Base-by-base conservation (phyloP, 768 basidiomycete species). In the Boletellus emodensis region DNA sequence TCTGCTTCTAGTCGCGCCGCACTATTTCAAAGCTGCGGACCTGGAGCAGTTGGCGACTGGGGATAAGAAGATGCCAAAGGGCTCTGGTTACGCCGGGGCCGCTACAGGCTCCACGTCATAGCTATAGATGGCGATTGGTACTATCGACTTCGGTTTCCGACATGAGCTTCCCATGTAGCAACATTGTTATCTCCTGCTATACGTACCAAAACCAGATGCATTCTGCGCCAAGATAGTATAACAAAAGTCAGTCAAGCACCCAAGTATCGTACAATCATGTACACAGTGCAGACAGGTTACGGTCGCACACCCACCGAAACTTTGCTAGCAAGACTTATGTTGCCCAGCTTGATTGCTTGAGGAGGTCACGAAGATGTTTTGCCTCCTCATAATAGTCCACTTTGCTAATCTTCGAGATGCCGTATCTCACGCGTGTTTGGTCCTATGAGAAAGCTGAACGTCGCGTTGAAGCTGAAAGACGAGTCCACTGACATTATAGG, bases 1-100 rank as follows among this genome's bases (percentile, higher is more conserved):
- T 47, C 24, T 15, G 36, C 43, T 24, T 48, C 1, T 61, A 93
- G 93, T 97, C 18, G 95, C 95, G 2, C 94, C 95, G 0, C 95
- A 98, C 65, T 97, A 93, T 66, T 98, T 95, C 81, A 95, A 91
- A 65, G 76, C 78, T 7, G 84, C 88, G 1, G 89, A 91, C 60
- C 68, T 90, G 40, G 89, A 92, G 58, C 85, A 90, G 61, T 66
- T 91, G 35, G 80, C 87, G 0, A 79, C 79, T 14, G 87, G 90
- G 15, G 89, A 91, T 52, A 92, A 87, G 71, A 96, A 94, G 72
- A 91, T 95, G 91, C 93, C 93, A 28, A 94, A 94, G 60, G 75
- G 74, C n/a, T 69, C 75, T 36, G 80, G 75, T 17, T 62, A 58
- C 37, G 62, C 69, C 22, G 63, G 60, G 4, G 42, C 51, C 22